phyloP scores from a whole-genome alignment of 495 filamentous ascomycete genomes.

The Daldinia caldariorum region DNA sequence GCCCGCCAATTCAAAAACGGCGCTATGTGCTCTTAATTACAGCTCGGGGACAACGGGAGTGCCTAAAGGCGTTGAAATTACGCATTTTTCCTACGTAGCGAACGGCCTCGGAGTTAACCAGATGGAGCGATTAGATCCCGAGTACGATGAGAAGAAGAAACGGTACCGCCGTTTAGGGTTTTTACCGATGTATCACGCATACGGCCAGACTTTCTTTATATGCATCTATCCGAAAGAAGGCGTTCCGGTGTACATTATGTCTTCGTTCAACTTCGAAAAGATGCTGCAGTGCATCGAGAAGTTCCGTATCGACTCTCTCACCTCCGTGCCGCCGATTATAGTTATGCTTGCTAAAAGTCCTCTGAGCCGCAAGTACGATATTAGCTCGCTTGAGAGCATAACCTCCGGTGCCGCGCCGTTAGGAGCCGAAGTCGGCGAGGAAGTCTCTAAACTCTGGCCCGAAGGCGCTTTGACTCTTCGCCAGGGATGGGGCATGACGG shows the following conservation, averaged over 20 bases:
- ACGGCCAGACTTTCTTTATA: slow-evolving; percentile 61
- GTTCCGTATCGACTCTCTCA: slow-evolving; percentile 70
- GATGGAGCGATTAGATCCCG: slow-evolving; percentile 57
- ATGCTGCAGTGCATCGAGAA: slow-evolving; percentile 74
- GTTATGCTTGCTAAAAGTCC: slow-evolving; percentile 78
- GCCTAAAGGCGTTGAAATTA: slow-evolving; percentile 85
- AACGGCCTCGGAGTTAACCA: slow-evolving; percentile 68
- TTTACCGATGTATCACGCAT: slow-evolving; percentile 80
- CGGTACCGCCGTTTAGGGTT: slow-evolving; percentile 58
- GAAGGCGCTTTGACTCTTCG: slow-evolving; percentile 64
- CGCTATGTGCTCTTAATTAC: slow-evolving; percentile 71
- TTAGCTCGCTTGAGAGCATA: slow-evolving; percentile 68
- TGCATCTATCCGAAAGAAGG: slow-evolving; percentile 49
- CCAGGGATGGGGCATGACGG: slow-evolving; percentile 90
- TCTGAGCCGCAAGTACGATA: slow-evolving; percentile 70
- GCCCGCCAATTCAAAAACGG: slow-evolving; percentile 47
- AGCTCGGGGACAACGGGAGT: slow-evolving; percentile 82
- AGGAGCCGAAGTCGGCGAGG: slow-evolving; percentile 67
- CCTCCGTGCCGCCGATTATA: slow-evolving; percentile 74
- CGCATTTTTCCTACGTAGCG: slow-evolving; percentile 75
- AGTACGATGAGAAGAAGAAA: slow-evolving; percentile 49
- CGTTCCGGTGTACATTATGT: slow-evolving; percentile 74
- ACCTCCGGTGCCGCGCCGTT: slow-evolving; percentile 72
- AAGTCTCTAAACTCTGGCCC: slow-evolving; percentile 67
- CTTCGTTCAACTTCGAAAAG: slow-evolving; percentile 74